Evolutionary conservation across 495 filamentous ascomycete genomes (phyloP).

Genomic region (Penicillium simplicissimum): DNA sequence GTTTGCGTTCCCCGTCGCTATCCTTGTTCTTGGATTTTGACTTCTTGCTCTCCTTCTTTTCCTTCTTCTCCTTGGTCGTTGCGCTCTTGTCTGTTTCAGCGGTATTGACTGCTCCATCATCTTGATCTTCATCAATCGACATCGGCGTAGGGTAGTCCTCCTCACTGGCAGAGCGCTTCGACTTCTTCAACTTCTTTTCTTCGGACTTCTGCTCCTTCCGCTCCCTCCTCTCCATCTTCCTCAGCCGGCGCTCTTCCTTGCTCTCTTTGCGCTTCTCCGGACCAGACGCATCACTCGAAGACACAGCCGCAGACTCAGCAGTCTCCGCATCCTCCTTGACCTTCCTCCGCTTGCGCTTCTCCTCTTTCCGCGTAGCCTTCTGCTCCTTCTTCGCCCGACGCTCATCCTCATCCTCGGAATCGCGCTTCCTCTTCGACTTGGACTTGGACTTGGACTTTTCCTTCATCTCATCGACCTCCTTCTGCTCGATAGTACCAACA

Average conservation of each 20-base stretch:
- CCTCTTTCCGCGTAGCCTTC: slow-evolving; percentile 34
- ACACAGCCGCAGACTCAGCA: slow-evolving; percentile 21
- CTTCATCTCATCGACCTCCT: slow-evolving; percentile 19
- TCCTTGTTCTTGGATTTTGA: slow-evolving; percentile 44
- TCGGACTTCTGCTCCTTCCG: slow-evolving; percentile 30
- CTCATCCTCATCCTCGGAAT: slow-evolving; percentile 18
- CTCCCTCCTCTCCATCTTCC: slow-evolving; percentile 28
- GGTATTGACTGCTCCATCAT: slow-evolving; percentile 11
- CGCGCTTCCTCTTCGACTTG: slow-evolving; percentile 32
- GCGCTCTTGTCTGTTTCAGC: slow-evolving; percentile 22
- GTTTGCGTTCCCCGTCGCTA: slow-evolving; percentile 14
- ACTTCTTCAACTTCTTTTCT: slow-evolving; percentile 32
- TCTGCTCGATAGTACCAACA: slow-evolving; percentile 59
- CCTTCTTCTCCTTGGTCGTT: slow-evolving; percentile 28
- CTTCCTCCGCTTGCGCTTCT: slow-evolving; percentile 40
- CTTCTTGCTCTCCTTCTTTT: slow-evolving; percentile 26
- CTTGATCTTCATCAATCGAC: slow-evolving; percentile 36
- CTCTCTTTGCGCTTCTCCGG: slow-evolving; percentile 29
- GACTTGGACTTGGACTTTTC: slow-evolving; percentile 26
- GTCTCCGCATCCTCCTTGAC: slow-evolving; percentile 33
- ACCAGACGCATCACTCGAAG: slow-evolving; percentile 15
- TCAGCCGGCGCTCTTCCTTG: slow-evolving; percentile 29
- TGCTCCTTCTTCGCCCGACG: slow-evolving; percentile 18
- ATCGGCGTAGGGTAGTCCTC: slow-evolving; percentile 44
- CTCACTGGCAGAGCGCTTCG: slow-evolving; percentile 24